These are phyloP conservation scores for Colletotrichum sidae DNA, from an alignment of 2,329 filamentous ascomycete genomes.

Conservation along the genomic window DNA sequence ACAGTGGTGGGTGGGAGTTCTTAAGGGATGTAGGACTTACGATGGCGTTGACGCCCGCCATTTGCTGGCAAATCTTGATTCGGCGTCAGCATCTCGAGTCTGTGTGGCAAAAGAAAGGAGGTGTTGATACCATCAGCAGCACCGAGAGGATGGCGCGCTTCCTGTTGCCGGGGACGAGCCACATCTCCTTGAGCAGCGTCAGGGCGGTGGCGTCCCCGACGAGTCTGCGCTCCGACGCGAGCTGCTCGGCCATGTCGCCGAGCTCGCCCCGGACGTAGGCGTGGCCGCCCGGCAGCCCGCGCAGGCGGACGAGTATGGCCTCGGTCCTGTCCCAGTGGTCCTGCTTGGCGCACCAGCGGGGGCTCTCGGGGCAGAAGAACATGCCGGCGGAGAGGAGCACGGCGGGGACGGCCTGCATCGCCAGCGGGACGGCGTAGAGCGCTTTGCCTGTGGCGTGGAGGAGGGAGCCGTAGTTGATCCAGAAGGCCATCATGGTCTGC, in stretches of 20 bases:
- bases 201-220: conserved; percentile 63
- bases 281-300: conserved; percentile 63
- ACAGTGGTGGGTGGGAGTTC: too few relatives aligned
- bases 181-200: conserved; percentile 74
- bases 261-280: conserved; percentile 70
- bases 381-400: conserved; percentile 66
- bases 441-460: conserved; percentile 59
- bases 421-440: conserved; percentile 71
- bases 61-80: conserved; percentile 71
- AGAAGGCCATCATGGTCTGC: conserved; percentile 56
- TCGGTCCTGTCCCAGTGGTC: conserved; percentile 76
- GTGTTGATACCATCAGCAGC: conserved; percentile 54
- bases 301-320: conserved; percentile 64
- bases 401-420: conserved; percentile 74
- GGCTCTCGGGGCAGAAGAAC: conserved; percentile 68
- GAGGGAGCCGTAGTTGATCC: conserved; percentile 55
- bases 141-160: conserved; percentile 74
- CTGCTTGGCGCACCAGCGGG: conserved; percentile 75
- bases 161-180: conserved; percentile 68
- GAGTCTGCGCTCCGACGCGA: conserved; percentile 71
- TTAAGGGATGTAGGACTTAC: conserved; percentile 46
- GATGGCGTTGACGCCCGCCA: conserved; percentile 71
- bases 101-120: neutral
- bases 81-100: neutral
- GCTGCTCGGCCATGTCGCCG: conserved; percentile 69